Conservation (phyloP, 306 rosid genomes). For the Citrullus amarus region DNA sequence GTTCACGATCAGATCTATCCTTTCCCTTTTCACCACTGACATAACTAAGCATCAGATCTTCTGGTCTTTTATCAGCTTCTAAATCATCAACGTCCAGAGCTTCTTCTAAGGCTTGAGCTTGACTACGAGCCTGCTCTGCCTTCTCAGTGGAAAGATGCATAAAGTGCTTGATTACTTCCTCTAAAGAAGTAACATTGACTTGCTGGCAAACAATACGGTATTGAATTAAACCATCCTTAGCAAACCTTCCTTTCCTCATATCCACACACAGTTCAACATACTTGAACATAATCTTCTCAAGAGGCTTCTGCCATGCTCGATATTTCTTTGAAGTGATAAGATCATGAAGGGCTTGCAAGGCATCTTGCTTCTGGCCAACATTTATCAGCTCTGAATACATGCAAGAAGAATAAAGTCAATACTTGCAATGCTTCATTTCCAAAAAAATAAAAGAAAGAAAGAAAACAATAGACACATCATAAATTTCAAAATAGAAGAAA, state of each 20-base stretch:
- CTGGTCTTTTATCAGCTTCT: slow-evolving; percentile 96
- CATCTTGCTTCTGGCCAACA: slow-evolving; percentile 97
- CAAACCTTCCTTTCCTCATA: slow-evolving; percentile 80
- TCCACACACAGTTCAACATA: slow-evolving; percentile 92
- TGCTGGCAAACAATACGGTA: slow-evolving; percentile 94
- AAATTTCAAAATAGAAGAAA: not conserved
- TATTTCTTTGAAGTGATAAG: slow-evolving; percentile 83
- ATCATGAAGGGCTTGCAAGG: slow-evolving; percentile 78
- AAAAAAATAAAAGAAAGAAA: not conserved
- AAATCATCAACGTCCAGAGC: slow-evolving; percentile 95
- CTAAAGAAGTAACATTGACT: slow-evolving; percentile 88
- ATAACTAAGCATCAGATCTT: slow-evolving; percentile 85
- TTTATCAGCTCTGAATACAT: slow-evolving; percentile 59
- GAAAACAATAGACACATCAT: not conserved
- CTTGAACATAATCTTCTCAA: slow-evolving; percentile 86
- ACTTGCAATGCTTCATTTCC: not conserved
- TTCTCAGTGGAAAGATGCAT: slow-evolving; percentile 95
- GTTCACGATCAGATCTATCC: slow-evolving; percentile 86
- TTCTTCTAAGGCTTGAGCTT: slow-evolving; percentile 89
- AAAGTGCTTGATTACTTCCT: slow-evolving; percentile 96
- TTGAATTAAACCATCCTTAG: slow-evolving; percentile 94
- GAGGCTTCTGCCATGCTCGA: slow-evolving; percentile 94
- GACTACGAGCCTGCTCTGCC: slow-evolving; percentile 94
- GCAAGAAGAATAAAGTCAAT: not conserved
- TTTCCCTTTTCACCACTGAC: slow-evolving; percentile 98